A percentile compares a stretch with the other conserved stretches of the same genome.
phyloP scores from a whole-genome alignment of 306 rosid species.

The Hippophae gyantsensis region DNA sequence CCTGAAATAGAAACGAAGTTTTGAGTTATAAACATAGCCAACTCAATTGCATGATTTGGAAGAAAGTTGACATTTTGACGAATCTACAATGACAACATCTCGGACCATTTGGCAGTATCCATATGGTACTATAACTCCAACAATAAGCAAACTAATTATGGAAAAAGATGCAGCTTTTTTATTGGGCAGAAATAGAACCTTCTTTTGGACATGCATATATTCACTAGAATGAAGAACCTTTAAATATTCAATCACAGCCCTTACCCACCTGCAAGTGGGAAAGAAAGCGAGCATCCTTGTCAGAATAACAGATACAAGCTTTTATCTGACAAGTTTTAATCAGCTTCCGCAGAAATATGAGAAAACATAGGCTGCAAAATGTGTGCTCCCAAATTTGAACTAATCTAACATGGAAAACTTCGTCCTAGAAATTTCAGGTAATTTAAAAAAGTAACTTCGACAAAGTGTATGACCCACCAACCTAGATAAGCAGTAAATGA shows the following conservation, averaged over 20 bases:
- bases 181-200: slow-evolving; percentile 32
- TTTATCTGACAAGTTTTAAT: neutral
- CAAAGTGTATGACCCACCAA: too few species aligned
- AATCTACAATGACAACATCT: neutral
- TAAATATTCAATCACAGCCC: slow-evolving; percentile 63
- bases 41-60: slow-evolving; percentile 1
- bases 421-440: too few species aligned
- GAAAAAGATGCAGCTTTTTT: neutral
- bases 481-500: too few species aligned
- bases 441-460: too few species aligned
- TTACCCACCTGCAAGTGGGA: slow-evolving; percentile 72
- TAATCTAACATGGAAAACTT: too few species aligned
- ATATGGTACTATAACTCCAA: neutral
- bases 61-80: neutral
- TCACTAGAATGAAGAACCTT: slow-evolving; percentile 47
- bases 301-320: neutral
- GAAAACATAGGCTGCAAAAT: neutral
- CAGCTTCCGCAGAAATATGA: neutral
- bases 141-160: neutral
- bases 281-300: neutral
- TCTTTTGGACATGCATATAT: slow-evolving; percentile 54
- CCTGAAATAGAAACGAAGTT: slow-evolving; percentile 23
- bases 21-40: slow-evolving; percentile 17
- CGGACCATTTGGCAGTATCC: neutral
- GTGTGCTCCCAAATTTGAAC: too few species aligned